Conservation (phyloP, 345 rosid genomes). For the Hirschfeldia incana region DNA sequence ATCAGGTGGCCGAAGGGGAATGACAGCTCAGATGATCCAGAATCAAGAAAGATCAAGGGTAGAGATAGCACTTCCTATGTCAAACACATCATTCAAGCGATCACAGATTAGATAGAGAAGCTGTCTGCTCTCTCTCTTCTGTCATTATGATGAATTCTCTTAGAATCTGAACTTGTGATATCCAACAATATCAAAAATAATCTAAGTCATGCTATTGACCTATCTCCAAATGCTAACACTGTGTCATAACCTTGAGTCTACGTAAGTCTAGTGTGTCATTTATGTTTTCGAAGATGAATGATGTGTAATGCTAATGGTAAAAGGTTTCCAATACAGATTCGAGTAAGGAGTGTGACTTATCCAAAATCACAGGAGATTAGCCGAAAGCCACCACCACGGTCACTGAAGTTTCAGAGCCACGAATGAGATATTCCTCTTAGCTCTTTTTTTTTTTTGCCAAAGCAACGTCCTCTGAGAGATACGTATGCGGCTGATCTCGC, state of each 20-base stretch:
- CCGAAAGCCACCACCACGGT: constrained; percentile 18
- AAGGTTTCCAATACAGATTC: constrained; percentile 35
- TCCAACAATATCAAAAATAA: constrained; percentile 3
- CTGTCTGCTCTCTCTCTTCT: constrained; percentile 87
- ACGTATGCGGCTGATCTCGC: too few relatives aligned
- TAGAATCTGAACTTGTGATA: constrained; percentile 9
- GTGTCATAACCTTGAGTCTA: neutral
- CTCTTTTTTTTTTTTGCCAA: constrained; percentile 33
- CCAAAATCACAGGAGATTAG: constrained; percentile 33
- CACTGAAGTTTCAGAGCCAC: constrained; percentile 14
- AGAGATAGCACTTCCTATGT: constrained; percentile 37
- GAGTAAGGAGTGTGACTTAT: constrained; percentile 28
- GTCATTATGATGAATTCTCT: constrained; percentile 41
- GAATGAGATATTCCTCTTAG: constrained; percentile 40
- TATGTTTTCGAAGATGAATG: constrained; percentile 7
- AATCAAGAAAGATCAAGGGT: constrained; percentile 39
- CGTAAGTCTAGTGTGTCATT: neutral
- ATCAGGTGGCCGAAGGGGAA: neutral
- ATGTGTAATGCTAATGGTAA: constrained; percentile 27
- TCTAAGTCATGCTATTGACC: constrained; percentile 29
- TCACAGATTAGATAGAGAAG: constrained; percentile 40
- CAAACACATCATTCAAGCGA: constrained; percentile 41
- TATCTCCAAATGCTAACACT: neutral
- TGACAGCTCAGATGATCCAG: neutral
- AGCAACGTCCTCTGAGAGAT: too few relatives aligned